Evolutionary conservation across 352 stramenopile species (phyloP).

Genomic region (Hyaloperonospora arabidopsidis): DNA sequence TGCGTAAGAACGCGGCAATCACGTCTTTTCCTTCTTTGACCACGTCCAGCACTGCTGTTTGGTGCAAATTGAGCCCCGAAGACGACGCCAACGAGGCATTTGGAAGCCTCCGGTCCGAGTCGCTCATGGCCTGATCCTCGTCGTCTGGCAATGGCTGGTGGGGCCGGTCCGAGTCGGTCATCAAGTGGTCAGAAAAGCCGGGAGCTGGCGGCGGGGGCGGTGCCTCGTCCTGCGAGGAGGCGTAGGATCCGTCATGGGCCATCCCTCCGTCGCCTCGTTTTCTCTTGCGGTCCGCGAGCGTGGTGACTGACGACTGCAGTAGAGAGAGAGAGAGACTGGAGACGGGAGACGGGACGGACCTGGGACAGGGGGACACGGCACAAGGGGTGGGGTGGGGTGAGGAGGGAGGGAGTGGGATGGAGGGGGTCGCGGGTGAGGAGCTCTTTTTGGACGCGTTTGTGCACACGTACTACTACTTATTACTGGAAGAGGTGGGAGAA

Average conservation of each 20-base stretch:
- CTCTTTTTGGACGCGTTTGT: too few relatives aligned
- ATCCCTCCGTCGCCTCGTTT: conserved; percentile 51
- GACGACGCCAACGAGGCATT: conserved; percentile 12
- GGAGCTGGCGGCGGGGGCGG: conserved; percentile 24
- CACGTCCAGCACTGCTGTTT: conserved; percentile 48
- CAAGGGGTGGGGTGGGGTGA: too few relatives aligned
- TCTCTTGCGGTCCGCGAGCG: conserved; percentile 46
- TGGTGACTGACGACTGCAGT: conserved; percentile 20
- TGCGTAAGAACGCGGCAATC: conserved; percentile 85
- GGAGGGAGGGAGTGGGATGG: too few relatives aligned
- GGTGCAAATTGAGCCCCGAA: conserved; percentile 39
- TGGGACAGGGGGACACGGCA: too few relatives aligned
- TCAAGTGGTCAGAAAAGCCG: conserved; percentile 19
- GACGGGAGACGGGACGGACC: background rate
- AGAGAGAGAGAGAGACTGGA: conserved; percentile 12
- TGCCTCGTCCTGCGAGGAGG: conserved; percentile 32
- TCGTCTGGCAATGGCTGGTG: conserved; percentile 22
- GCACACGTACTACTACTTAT: too few relatives aligned
- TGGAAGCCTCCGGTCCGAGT: conserved; percentile 14
- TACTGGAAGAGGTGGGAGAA: background rate
- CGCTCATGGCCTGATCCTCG: conserved; percentile 31
- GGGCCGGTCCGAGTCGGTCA: too few relatives aligned
- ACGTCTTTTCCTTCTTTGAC: conserved; percentile 68
- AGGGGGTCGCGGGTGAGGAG: too few relatives aligned
- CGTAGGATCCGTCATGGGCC: conserved; percentile 57